Percentiles rank a stretch among this genome's conserved stretches.
Conservation (phyloP, 2,329 filamentous ascomycete genomes). For the Ceratocystis diversiconidia region DNA sequence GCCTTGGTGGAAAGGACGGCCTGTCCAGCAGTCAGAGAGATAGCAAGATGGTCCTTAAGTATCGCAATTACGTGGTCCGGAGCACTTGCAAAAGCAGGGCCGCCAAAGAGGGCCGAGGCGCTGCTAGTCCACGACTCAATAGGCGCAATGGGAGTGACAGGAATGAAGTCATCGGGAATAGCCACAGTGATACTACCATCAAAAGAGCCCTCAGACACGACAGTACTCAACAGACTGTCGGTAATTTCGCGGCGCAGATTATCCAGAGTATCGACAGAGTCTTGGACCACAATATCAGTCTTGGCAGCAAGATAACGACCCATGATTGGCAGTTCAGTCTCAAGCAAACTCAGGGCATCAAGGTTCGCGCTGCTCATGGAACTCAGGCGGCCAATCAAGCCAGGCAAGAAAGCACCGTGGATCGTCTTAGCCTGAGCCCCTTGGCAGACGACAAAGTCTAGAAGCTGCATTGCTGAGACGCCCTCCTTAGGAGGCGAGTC, state of each 20-base stretch:
- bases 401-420: constrained; percentile 29
- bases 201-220: neutral
- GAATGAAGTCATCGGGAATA: neutral
- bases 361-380: constrained; percentile 40
- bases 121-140: neutral
- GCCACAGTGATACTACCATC: neutral
- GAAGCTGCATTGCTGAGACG: constrained; percentile 28
- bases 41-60: constrained; percentile 31
- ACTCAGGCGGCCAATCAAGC: constrained; percentile 42
- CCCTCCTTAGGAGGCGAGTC: constrained; percentile 26
- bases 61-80: constrained; percentile 21
- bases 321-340: constrained; percentile 49
- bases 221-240: constrained; percentile 5
- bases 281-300: constrained; percentile 34
- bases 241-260: constrained; percentile 32
- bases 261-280: constrained; percentile 37
- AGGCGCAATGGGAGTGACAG: neutral
- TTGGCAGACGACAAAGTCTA: constrained; percentile 34
- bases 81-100: neutral
- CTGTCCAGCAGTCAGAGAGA: constrained; percentile 31
- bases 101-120: neutral
- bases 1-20: constrained; percentile 24
- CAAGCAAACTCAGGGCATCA: constrained; percentile 46
- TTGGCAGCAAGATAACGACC: constrained; percentile 40
- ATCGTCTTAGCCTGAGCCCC: constrained; percentile 26